Evolutionary conservation across 2,329 filamentous ascomycete species (phyloP).

Genomic region (Magnaporthiopsis rhizophila): DNA sequence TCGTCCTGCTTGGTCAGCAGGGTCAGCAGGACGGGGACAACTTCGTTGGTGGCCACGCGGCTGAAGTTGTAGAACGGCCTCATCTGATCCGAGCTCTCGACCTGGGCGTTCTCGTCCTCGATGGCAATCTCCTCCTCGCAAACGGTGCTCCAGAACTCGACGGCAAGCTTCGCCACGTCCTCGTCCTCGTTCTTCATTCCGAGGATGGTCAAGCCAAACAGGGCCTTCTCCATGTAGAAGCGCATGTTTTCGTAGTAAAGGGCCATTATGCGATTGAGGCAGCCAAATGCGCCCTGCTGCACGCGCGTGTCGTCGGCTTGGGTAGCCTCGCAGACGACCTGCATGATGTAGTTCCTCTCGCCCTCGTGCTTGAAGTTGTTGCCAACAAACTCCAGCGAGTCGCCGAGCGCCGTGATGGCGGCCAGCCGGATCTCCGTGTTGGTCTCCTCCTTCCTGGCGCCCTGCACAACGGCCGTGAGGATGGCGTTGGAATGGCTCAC

Average conservation of each 20-base stretch:
- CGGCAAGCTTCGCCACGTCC: slow-evolving; percentile 93
- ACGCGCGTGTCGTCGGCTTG: slow-evolving; percentile 87
- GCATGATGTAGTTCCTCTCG: slow-evolving; percentile 99
- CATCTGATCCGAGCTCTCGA: slow-evolving; percentile 67
- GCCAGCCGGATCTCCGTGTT: slow-evolving; percentile 87
- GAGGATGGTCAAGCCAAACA: slow-evolving; percentile 94
- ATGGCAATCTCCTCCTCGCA: slow-evolving; percentile 98
- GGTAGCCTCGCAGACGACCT: slow-evolving; percentile 97
- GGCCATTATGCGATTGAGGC: slow-evolving; percentile 96
- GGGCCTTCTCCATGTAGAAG: slow-evolving; percentile 99
- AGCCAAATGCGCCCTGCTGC: slow-evolving; percentile 93
- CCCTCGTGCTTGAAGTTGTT: slow-evolving; percentile 99
- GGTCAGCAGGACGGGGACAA: slow-evolving; percentile 82
- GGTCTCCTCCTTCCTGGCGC: slow-evolving; percentile 90
- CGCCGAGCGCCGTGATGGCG: slow-evolving; percentile 87
- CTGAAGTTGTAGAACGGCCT: slow-evolving; percentile 95
- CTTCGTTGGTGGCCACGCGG: slow-evolving; percentile 84
- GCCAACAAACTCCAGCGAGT: slow-evolving; percentile 94
- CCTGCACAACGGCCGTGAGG: slow-evolving; percentile 93
- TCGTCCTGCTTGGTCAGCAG: slow-evolving; percentile 96
- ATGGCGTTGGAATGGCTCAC: slow-evolving; percentile 92
- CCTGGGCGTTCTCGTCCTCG: slow-evolving; percentile 88
- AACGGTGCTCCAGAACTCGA: slow-evolving; percentile 99
- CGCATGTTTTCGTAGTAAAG: slow-evolving; percentile 99
- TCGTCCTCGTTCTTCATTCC: slow-evolving; percentile 98